Base-by-base conservation (phyloP, 306 rosid species). In the Prunus padus region DNA sequence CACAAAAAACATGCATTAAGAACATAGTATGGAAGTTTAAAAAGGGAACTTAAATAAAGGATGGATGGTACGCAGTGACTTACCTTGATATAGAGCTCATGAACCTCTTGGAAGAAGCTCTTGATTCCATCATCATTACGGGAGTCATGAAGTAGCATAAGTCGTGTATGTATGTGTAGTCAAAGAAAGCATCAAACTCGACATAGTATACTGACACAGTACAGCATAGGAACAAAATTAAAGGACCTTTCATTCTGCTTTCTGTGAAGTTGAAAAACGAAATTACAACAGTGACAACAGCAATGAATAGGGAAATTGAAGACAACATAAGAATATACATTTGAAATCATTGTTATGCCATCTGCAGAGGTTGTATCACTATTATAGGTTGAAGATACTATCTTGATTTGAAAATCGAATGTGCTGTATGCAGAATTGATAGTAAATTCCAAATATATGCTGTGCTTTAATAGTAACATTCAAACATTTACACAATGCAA, bases 91-190 rank as follows among this genome's bases (percentile, higher is more conserved):
- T 95, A 95, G 79, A 95, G 97, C 79, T 95, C 98, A 47, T 95
- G 97, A 77, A 95, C 96, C 77, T 95, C 97, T 85, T 95, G 98
- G 82, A 95, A 95, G 81, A 95, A 92, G 87, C 97, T 95, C 87
- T 95, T 95, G 79, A 95, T 95, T 72, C 98, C 98, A 89, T 95
- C 98, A 77, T 95, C 97, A 47, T 92, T 95, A 26, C 96, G 93
- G 62, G 95, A 94, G 81, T 94, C 97, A 61, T 94, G 98, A 82
- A 94, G 97, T 82, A 94, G 83, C 98, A 92, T 94, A 16, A 94
- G 44, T 59, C 97, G 87, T 45, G 96, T 92, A 92, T 94, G 98
- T 92, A 77, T 44, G 85, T 76, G 37, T 66, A 37, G 93, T 94
- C 79, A 92, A 90, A 86, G 96, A 86, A 78, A 84, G 61, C n/a